Evolutionary conservation across 2,329 filamentous ascomycete genomes (phyloP).

Genomic region (Westerdykella ornata): DNA sequence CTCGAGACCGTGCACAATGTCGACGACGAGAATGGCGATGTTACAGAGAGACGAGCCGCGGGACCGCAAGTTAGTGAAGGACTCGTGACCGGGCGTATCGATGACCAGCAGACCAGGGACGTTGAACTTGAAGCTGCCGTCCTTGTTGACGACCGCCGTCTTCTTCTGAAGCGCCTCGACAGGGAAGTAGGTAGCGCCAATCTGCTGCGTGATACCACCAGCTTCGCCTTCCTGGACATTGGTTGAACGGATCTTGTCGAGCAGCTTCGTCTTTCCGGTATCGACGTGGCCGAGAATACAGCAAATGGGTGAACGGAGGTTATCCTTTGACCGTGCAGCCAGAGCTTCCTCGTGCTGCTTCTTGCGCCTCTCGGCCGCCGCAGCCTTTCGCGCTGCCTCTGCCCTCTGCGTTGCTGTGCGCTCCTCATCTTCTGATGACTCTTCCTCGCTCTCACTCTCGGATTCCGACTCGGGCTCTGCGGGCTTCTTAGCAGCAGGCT

Average conservation of each 20-base stretch:
- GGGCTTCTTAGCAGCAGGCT: constrained; percentile 5
- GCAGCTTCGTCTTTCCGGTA: constrained; percentile 98
- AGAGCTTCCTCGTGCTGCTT: constrained; percentile 87
- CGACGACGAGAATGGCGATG: constrained; percentile 96
- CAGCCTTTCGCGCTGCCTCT: constrained; percentile 72
- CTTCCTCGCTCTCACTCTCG: constrained; percentile 51
- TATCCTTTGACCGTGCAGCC: constrained; percentile 84
- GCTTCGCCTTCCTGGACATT: constrained; percentile 99
- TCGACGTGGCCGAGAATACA: constrained; percentile 99
- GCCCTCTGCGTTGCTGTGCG: constrained; percentile 65
- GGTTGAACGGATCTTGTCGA: constrained; percentile 97
- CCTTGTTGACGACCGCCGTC: constrained; percentile 85
- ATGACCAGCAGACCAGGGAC: constrained; percentile 94
- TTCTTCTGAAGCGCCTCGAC: constrained; percentile 88
- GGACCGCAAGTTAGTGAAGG: constrained; percentile 95
- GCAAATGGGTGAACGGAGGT: constrained; percentile 95
- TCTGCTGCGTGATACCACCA: constrained; percentile 98
- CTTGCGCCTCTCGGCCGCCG: constrained; percentile 80
- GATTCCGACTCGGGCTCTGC: constrained; percentile 46
- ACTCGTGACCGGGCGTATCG: constrained; percentile 99
- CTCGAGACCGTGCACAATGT: constrained; percentile 99
- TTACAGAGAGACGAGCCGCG: constrained; percentile 97
- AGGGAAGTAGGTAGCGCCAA: constrained; percentile 98
- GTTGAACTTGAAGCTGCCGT: constrained; percentile 90
- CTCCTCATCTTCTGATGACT: constrained; percentile 65